Evolutionary conservation across 2,329 filamentous ascomycete species (phyloP), one percentile per base, ranked within the genome.

Genomic region (Nectriaceae sp.): DNA sequence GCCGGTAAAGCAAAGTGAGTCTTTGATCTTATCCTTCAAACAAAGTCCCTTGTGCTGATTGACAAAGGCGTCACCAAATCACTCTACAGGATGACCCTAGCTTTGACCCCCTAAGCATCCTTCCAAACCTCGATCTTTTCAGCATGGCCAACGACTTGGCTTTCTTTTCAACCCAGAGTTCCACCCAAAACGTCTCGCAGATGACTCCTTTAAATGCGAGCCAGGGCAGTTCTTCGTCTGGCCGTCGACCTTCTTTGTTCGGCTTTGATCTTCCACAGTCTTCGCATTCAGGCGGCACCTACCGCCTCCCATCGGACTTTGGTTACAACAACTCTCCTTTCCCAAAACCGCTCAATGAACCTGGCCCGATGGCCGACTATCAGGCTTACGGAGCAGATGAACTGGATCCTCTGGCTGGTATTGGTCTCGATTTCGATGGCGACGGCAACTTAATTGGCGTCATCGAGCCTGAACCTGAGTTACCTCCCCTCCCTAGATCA

Each of bases 31-130:
- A 20, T 20, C 37, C n/a, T 10, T 6, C 18, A 21, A 18, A 39
- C 18, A 21, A 10, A 36, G 16, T 11, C 8, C 8, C 8, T 36
- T 10, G 16, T 19, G 13, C 33, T 36, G 8, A 15, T 19, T 36
- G 13, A 29, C 31, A 38, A 52, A 96, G 90, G 59, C 84, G 82
- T 4, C 83, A 88, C 20, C 85, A 92, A 57, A 84, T 97, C 47
- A 75, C 90, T 3, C 75, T 97, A 2, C 75, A 82, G 45, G 90
- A 97, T 61, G 93, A 97, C 62, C 90, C 91, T 1, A 78, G 82
- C 36, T 97, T 97, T 50, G 70, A 72, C 42, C 62, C 65, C 4
- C 52, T 62, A 47, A 62, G 53, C 37, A 49, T 53, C 11, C 46
- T 70, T 11, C 68, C 70, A 26, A 61, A 61, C 5, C 47, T 72